Conservation (phyloP, 805 yeast species). For the Saccharomycopsis javanensis region DNA sequence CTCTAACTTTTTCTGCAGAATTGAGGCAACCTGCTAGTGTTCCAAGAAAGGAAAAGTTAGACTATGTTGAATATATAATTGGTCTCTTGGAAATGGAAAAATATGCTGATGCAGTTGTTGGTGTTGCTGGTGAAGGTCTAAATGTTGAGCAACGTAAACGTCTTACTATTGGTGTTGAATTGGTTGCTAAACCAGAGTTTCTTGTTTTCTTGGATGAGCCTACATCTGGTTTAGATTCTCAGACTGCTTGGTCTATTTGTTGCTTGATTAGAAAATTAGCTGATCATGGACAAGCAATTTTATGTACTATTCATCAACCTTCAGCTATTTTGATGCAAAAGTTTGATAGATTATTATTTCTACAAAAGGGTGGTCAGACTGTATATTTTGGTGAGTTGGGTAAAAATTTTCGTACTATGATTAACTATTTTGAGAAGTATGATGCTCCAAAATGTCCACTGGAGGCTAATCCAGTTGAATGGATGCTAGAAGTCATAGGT, state of each 20-base stretch:
- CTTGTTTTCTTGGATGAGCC: conserved; percentile 62
- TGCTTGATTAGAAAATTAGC: conserved; percentile 59
- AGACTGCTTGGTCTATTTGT: conserved; percentile 61
- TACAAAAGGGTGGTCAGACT: conserved; percentile 69
- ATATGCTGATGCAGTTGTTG: conserved; percentile 71
- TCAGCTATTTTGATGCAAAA: conserved; percentile 59
- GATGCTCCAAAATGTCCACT: conserved; percentile 60
- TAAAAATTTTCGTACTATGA: conserved; percentile 44
- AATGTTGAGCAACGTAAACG: conserved; percentile 63
- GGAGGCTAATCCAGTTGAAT: conserved; percentile 67
- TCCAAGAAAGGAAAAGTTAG: conserved; percentile 48
- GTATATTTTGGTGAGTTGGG: conserved; percentile 81
- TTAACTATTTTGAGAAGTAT: conserved; percentile 56
- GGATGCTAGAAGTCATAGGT: conserved; percentile 63
- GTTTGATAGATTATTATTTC: conserved; percentile 56
- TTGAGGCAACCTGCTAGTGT: conserved; percentile 58
- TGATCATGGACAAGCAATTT: conserved; percentile 62
- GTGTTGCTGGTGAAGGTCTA: conserved; percentile 63
- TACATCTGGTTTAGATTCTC: conserved; percentile 62
- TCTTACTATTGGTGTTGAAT: conserved; percentile 60
- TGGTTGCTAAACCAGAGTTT: conserved; percentile 59
- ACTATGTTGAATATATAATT: conserved; percentile 61
- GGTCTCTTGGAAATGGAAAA: conserved; percentile 55
- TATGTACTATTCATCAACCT: conserved; percentile 74
- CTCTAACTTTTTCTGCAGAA: conserved; percentile 60